Evolutionary conservation across 495 filamentous ascomycete genomes (phyloP), one percentile per base, ranked within the genome.

Genomic region (Trichoderma gamsii): DNA sequence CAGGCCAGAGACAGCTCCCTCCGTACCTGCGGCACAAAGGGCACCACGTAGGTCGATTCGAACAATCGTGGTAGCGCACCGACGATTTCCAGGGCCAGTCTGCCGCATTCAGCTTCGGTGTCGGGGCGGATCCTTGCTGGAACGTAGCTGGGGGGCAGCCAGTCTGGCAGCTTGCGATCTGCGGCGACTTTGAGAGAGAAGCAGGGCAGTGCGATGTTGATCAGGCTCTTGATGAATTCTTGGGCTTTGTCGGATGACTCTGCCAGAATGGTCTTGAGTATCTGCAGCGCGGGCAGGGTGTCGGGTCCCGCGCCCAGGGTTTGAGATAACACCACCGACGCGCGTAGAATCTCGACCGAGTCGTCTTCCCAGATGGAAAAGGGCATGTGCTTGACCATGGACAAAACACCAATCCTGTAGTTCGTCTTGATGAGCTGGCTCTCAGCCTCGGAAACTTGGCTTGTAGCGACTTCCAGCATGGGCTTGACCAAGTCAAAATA

Each of bases 361-460:
- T 82, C 80, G 23, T 78, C 76, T 25, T 81, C 72, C 67, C 79
- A 84, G 6, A 79, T 72, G n/a, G 71, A 69, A 59, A 77, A 80
- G 4, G 73, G 73, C 25, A 80, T 74, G 71, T 82, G 75, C 51
- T 70, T 74, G 41, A 81, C 70, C n/a, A 82, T 72, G 0, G 77
- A 71, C 23, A 83, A 67, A 68, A 76, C 69, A 63, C 72, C 72
- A 11, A 76, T 66, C 1, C 35, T 72, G 64, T 68, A 75, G 56
- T 71, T 46, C 13, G 69, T 67, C 15, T 63, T 66, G 64, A 77
- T 9, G n/a, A 68, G 27, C 23, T 35, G 27, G 25, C 44, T 59
- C 16, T 35, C 59, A 9, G 32, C 49, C 7, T 29, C 43, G 56
- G 21, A n/a, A 13, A 38, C 41, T 52, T n/a, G 66, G 44, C 27